phyloP scores from a whole-genome alignment of 345 rosid species.

The Populus davidiana region DNA sequence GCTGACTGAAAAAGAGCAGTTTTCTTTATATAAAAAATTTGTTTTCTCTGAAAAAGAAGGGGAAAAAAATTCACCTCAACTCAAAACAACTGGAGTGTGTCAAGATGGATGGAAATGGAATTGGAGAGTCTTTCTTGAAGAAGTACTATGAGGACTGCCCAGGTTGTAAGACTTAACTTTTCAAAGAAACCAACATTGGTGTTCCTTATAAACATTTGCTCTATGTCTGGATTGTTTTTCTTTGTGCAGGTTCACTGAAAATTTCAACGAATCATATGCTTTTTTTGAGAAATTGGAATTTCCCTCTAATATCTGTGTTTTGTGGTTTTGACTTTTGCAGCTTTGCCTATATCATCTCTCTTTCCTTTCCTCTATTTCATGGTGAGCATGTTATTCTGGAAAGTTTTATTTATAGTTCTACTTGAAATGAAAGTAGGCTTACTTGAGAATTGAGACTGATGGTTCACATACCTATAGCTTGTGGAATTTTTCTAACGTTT shows the following conservation, averaged over 20 bases:
- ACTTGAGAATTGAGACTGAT: neutral
- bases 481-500: neutral
- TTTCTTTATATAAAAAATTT: too few species aligned
- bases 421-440: neutral
- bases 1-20: too few species aligned
- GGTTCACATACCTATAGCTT: neutral
- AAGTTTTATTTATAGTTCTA: neutral
- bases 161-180: conserved; percentile 25
- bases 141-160: conserved; percentile 23
- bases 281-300: neutral
- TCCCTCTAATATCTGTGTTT: neutral
- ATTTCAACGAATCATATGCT: neutral
- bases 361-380: conserved; percentile 82
- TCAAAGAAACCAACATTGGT: conserved; percentile 19
- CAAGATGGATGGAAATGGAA: neutral
- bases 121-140: conserved; percentile 1
- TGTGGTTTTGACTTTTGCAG: conserved; percentile 37
- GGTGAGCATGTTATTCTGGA: conserved; percentile 36
- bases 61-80: too few species aligned
- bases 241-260: conserved; percentile 23
- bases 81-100: too few species aligned
- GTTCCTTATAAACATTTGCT: conserved; percentile 24
- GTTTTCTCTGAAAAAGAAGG: too few species aligned
- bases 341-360: conserved; percentile 68
- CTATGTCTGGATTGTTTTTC: conserved; percentile 27